phyloP scores from a whole-genome alignment of 2,329 filamentous ascomycete species.

The Chaetothyriales sp. region DNA sequence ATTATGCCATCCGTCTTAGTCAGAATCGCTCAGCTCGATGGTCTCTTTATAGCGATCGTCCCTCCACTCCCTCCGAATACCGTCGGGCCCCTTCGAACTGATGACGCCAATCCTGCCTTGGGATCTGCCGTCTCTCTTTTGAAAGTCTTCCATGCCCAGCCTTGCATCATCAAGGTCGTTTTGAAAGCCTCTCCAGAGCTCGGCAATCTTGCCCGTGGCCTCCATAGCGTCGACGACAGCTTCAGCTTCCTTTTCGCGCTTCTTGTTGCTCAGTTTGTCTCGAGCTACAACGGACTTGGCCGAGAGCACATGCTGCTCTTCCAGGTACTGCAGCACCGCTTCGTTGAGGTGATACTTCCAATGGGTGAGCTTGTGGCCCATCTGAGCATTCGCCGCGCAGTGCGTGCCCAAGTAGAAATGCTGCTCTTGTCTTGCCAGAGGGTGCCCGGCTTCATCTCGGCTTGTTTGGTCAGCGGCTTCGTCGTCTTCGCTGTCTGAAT shows the following conservation, averaged over 20 bases:
- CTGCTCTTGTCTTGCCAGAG: conserved; percentile 31
- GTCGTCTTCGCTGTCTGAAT: conserved; percentile 24
- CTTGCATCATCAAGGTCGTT: conserved; percentile 46
- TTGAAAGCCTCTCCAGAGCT: conserved; percentile 54
- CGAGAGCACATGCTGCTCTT: conserved; percentile 43
- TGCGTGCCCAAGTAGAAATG: conserved; percentile 43
- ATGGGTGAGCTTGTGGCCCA: conserved; percentile 58
- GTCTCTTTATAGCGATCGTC: not conserved
- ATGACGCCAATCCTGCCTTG: not conserved
- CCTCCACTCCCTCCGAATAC: not conserved
- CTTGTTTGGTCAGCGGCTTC: conserved; percentile 27
- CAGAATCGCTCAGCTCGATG: not conserved
- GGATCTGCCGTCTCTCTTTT: not conserved
- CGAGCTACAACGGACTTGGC: conserved; percentile 46
- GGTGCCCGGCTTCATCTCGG: conserved; percentile 35
- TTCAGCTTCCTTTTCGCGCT: conserved; percentile 47
- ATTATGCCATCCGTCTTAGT: not conserved
- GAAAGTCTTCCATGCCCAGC: conserved; percentile 29
- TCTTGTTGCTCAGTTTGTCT: conserved; percentile 47
- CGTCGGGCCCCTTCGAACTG: not conserved
- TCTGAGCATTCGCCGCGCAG: conserved; percentile 52
- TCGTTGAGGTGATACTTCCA: conserved; percentile 65
- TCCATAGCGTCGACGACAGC: conserved; percentile 53
- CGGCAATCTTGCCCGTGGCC: conserved; percentile 42
- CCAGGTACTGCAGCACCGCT: conserved; percentile 53